These are phyloP conservation scores for Solanum chacoense DNA, from an alignment of 305 asterid species.

Conservation along the genomic window DNA sequence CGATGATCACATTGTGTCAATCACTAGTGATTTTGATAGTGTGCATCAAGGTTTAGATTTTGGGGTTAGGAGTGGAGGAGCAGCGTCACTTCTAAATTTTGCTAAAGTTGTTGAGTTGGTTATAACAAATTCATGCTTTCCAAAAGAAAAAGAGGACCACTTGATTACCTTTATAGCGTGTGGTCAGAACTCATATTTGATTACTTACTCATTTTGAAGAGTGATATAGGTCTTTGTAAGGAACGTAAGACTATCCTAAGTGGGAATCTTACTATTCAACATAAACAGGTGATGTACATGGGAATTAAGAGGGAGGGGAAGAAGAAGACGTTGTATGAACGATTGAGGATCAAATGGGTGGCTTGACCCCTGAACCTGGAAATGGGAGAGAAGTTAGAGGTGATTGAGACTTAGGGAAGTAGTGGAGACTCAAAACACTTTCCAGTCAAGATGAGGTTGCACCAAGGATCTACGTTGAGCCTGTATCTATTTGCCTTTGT, in stretches of 20 bases:
- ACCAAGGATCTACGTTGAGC: background rate
- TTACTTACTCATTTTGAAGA: background rate
- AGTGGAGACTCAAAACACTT: background rate
- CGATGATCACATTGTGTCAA: background rate
- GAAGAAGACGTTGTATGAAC: background rate
- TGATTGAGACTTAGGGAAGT: background rate
- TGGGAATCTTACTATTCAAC: background rate
- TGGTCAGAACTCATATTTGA: background rate
- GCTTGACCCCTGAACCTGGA: background rate
- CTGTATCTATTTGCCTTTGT: background rate
- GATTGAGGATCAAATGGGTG: background rate
- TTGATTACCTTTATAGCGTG: background rate
- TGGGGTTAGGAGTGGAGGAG: background rate
- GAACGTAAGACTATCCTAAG: background rate
- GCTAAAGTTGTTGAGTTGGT: background rate
- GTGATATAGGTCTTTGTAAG: background rate
- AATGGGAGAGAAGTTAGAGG: background rate
- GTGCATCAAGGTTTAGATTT: background rate
- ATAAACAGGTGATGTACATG: background rate
- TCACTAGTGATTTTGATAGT: background rate
- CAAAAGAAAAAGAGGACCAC: background rate
- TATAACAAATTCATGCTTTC: background rate
- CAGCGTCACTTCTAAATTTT: background rate
- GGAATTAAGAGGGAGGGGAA: background rate
- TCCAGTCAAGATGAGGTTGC: background rate